Conservation (phyloP, 2,329 filamentous ascomycete species). For the Tolypocladium tropicale region DNA sequence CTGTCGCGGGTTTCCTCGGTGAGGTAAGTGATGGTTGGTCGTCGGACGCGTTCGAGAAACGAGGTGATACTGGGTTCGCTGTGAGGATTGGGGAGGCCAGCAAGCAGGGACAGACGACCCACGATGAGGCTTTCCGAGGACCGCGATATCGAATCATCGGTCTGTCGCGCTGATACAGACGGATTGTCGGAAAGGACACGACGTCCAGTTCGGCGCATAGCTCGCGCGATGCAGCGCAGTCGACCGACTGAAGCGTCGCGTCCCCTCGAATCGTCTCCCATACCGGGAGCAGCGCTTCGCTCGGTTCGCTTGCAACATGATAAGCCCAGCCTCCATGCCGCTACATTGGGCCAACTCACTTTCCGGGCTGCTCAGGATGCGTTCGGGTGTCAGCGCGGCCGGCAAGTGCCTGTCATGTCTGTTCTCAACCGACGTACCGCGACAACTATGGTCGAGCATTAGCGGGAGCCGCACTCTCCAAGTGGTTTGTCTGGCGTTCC, state of each 20-base stretch:
- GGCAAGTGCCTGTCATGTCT: not conserved
- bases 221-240: conserved; percentile 24
- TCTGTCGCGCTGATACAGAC: conserved; percentile 26
- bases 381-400: not conserved
- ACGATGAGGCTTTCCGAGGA: conserved; percentile 26
- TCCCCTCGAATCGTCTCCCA: conserved; percentile 6
- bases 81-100: not conserved
- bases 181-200: conserved; percentile 35
- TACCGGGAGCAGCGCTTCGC: conserved; percentile 7
- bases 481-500: not conserved
- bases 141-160: conserved; percentile 31
- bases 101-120: not conserved
- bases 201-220: conserved; percentile 32
- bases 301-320: conserved; percentile 3
- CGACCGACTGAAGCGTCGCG: conserved; percentile 21
- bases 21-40: conserved; percentile 11
- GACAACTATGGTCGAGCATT: conserved; percentile 4
- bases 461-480: not conserved
- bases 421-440: conserved; percentile 3
- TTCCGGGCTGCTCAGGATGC: conserved; percentile 2
- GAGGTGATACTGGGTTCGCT: conserved; percentile 17
- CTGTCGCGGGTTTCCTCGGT: conserved; percentile 1
- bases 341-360: conserved; percentile 2
- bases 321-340: not conserved
- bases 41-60: conserved; percentile 16